Base-by-base conservation (phyloP, 2,329 filamentous ascomycete species). In the Fusarium goolgardi region DNA sequence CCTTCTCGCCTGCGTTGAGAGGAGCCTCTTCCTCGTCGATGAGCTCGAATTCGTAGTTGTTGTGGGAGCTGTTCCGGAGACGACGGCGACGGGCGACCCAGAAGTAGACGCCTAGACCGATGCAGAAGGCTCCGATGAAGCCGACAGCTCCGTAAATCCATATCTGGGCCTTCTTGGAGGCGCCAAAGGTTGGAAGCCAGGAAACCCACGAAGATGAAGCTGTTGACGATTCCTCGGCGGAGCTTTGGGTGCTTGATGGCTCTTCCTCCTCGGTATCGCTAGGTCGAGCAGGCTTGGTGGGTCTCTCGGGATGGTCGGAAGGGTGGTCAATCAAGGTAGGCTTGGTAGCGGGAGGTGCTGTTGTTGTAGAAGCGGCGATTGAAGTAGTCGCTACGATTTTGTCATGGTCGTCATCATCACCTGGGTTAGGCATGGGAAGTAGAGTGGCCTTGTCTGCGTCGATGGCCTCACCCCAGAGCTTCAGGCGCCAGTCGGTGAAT, bases 1-100 rank as follows among this genome's bases (percentile, higher is more conserved):
- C 80, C 80, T 81, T 85, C 77, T 82, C 82, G 51, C 77, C 80
- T 60, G 79, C 76, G 54, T 81, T 82, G 6, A 88, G 77, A 29
- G 85, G 83, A 18, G 85, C 83, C 71, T 97, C 94, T 21, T 93
- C 91, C 57, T 94, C 91, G 72, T 96, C 91, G 47, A 99, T 85
- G 66, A 97, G 90, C 80, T 97, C 94, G 71, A 99, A 99, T 72
- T 97, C 95, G 78, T 97, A 98, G 76, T 91, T 90, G 73, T 95
- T 92, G 50, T 92, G 88, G 5, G 89, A 85, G 77, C 88, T 88
- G 78, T 92, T 93, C 71, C 88, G 88, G 27, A 93, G 85, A 40
- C 91, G 89, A 76, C 90, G 91, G 59, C 92, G 90, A 29, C 94
- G 90, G 43, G 94, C 91, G 59, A 95, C 82, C 78, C 88, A 93